Percentiles rank a stretch among this genome's conserved stretches.
phyloP scores from a whole-genome alignment of 164 flowering plant species.

The Magnolia sinica region DNA sequence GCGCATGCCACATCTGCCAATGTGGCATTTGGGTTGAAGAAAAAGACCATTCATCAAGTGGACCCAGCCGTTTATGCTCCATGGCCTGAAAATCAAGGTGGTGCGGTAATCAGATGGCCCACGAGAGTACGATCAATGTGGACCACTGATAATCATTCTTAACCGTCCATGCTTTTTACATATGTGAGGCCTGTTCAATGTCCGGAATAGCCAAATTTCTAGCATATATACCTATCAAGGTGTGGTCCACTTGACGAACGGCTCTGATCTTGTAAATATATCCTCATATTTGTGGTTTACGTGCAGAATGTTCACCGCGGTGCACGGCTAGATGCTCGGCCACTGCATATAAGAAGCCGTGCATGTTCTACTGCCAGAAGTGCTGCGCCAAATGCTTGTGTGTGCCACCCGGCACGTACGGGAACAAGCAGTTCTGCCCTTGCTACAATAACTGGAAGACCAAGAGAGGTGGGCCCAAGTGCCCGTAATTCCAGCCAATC shows the following conservation, averaged over 20 bases:
- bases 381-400: constrained; percentile 29
- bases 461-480: constrained; percentile 31
- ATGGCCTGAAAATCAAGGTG: too few relatives aligned
- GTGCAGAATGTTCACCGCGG: constrained; percentile 23
- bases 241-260: too few relatives aligned
- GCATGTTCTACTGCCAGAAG: constrained; percentile 28
- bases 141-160: not conserved
- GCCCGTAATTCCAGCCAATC: constrained; percentile 13
- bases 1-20: too few relatives aligned
- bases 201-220: too few relatives aligned
- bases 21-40: too few relatives aligned
- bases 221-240: not conserved
- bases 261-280: not conserved
- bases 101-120: too few relatives aligned
- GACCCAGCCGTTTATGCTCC: too few relatives aligned
- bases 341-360: constrained; percentile 26
- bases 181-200: not conserved
- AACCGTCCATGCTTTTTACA: not conserved
- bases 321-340: constrained; percentile 22
- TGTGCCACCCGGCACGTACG: constrained; percentile 28
- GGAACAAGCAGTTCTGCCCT: constrained; percentile 30
- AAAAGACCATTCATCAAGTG: too few relatives aligned
- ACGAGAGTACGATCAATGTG: not conserved
- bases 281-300: not conserved
- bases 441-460: constrained; percentile 33